Conservation (phyloP, 345 rosid genomes). For the Draba incana region DNA sequence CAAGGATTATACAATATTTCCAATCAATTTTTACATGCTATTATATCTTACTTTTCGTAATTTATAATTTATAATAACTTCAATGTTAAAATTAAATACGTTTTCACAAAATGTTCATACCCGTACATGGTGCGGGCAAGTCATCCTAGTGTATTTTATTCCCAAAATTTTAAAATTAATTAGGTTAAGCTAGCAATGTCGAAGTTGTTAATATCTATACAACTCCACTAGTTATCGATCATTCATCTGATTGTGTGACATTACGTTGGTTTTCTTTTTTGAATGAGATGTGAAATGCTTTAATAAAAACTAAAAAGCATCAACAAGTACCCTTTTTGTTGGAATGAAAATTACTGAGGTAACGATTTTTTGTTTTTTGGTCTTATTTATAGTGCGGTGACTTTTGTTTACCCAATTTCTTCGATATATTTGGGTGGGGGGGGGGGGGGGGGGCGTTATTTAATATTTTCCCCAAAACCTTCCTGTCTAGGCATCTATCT, state of each 20-base stretch:
- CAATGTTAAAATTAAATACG: too few relatives aligned
- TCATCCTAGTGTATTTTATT: not conserved
- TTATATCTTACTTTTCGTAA: too few relatives aligned
- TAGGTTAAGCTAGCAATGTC: not conserved
- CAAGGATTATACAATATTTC: too few relatives aligned
- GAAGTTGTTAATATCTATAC: not conserved
- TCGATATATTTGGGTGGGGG: too few relatives aligned
- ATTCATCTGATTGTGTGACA: not conserved
- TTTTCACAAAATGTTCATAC: too few relatives aligned
- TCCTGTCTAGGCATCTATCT: not conserved
- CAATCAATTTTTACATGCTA: too few relatives aligned
- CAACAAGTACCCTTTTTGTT: not conserved
- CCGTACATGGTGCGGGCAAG: too few relatives aligned
- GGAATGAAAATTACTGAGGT: slow-evolving; percentile 13
- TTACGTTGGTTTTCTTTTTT: not conserved
- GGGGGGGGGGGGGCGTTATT: too few relatives aligned
- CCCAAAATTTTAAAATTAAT: not conserved
- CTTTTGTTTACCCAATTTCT: slow-evolving; percentile 28
- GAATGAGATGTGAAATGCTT: slow-evolving; percentile 5
- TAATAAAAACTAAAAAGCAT: slow-evolving; percentile 1
- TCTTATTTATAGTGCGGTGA: slow-evolving; percentile 23
- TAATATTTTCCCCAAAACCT: not conserved
- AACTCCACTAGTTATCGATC: not conserved
- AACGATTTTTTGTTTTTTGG: not conserved
- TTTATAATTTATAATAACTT: too few relatives aligned